Conservation (phyloP, 192 early-diverging fungal species). For the Umbelopsis sp. region DNA sequence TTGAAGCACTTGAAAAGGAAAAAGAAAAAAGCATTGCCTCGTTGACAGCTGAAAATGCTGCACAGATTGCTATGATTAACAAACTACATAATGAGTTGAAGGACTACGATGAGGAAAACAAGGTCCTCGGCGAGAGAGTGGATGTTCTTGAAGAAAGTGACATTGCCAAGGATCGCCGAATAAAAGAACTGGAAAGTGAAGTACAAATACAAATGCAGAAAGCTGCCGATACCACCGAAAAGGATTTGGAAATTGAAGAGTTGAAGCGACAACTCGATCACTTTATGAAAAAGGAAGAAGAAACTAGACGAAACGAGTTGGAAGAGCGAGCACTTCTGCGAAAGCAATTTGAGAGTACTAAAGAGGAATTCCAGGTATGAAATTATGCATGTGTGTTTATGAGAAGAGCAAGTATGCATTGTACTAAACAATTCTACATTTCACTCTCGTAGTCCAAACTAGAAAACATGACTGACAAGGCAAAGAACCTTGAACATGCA, state of each 20-base stretch:
- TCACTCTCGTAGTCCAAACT: neutral
- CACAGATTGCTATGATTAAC: neutral
- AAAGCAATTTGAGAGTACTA: slow-evolving; percentile 7
- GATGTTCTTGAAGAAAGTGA: slow-evolving; percentile 7
- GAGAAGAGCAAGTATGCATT: too few species aligned
- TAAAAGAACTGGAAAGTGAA: neutral
- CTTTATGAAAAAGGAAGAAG: slow-evolving; percentile 4
- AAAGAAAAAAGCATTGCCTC: neutral
- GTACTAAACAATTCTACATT: too few species aligned
- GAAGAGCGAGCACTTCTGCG: slow-evolving; percentile 4
- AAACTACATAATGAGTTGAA: slow-evolving; percentile 8
- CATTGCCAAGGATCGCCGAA: neutral
- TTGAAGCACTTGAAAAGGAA: neutral
- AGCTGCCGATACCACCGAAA: slow-evolving; percentile 1
- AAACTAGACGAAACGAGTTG: neutral
- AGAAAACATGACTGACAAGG: slow-evolving; percentile 11
- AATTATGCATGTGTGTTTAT: too few species aligned
- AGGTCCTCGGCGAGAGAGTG: neutral
- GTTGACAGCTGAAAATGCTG: neutral
- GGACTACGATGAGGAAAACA: neutral
- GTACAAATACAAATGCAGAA: neutral
- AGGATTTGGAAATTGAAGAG: neutral
- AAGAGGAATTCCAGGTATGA: slow-evolving; percentile 3
- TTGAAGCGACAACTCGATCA: neutral
- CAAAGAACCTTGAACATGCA: slow-evolving; percentile 13